Base-by-base conservation (phyloP, 1,284 basidiomycete species). In the Puccinia coronata region DNA sequence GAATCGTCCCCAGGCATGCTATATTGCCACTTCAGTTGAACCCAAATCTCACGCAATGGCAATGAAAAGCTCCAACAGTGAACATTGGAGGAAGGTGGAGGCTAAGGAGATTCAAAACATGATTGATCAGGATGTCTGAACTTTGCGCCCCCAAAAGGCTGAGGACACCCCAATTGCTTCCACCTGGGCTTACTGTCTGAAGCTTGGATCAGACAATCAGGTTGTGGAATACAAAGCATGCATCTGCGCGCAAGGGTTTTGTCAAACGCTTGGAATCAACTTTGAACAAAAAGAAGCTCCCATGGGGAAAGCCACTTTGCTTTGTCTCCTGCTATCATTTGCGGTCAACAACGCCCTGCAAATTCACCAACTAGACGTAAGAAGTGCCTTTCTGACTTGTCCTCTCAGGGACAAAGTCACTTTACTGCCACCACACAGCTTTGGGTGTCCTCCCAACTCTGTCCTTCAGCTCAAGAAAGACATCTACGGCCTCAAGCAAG, bases 171-270 rank as follows among this genome's bases (percentile, higher is more conserved):
- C 65, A 11, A 67, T 67, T 8, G 3, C 65, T 2, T 41, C 65
- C 6, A 67, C 65, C 18, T 67, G 65, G 39, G 65, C 61, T 18
- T 65, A 28, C 16, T 28, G 55, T 11, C 25, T 6, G n/a, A 82
- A 82, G 47, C 31, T 39, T 34, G 47, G 65, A 9, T 20, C 49
- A 6, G 23, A 63, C 11, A 80, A 74, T 36, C n/a, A 53, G 36
- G 25, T 72, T 14, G 41, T 34, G 5, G 47, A 73, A 47, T 82
- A 80, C 51, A 82, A 83, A 63, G 82, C 78, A 3, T 18, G 82
- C 25, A 72, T 82, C n/a, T 82, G 82, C 43, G 82, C 77, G 34
- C 63, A 80, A 31, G 82, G 82, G 53, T 83, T 67, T 75, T n/a
- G 43, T 5, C 82, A 83, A 61, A 31, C 9, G 16, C 31, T 65